Percentiles rank a stretch among this genome's conserved stretches.
These are phyloP conservation scores for Neurospora sp. DNA, from an alignment of 495 filamentous ascomycete genomes.

Conservation along the genomic window DNA sequence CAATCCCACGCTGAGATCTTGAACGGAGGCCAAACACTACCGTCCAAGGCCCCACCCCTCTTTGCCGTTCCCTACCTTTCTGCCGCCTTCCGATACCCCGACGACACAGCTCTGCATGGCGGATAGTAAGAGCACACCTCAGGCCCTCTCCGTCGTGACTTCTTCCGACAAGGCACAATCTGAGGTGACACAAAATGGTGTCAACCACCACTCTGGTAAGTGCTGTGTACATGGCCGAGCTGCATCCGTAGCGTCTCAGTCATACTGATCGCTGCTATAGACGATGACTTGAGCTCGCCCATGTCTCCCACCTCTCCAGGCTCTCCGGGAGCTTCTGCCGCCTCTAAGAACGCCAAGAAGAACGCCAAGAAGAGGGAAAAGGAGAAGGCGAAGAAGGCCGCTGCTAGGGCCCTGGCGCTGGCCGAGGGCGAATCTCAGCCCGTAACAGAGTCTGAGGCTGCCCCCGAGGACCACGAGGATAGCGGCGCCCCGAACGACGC, in stretches of 20 bases:
- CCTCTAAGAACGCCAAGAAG: constrained; percentile 6
- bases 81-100: constrained; percentile 19
- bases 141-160: constrained; percentile 28
- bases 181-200: constrained; percentile 20
- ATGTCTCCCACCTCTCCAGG: neutral
- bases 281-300: constrained; percentile 2
- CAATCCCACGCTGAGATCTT: neutral
- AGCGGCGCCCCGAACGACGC: neutral
- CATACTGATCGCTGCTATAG: neutral
- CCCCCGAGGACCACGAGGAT: constrained; percentile 5
- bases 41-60: constrained; percentile 18
- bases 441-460: constrained; percentile 4
- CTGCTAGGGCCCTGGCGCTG: constrained; percentile 2
- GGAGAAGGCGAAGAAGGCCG: constrained; percentile 14
- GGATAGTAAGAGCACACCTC: constrained; percentile 32
- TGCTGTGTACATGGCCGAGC: neutral
- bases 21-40: constrained; percentile 12
- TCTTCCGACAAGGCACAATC: constrained; percentile 26
- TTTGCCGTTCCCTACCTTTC: constrained; percentile 8
- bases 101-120: constrained; percentile 26
- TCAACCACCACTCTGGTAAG: neutral
- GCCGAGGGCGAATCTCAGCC: constrained; percentile 3
- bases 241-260: neutral
- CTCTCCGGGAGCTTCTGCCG: neutral
- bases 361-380: constrained; percentile 19